Percentiles rank a stretch among this genome's conserved stretches.
These are phyloP conservation scores for Pseudogymnoascus sp. DNA, from an alignment of 2,329 filamentous ascomycete species.

Conservation along the genomic window DNA sequence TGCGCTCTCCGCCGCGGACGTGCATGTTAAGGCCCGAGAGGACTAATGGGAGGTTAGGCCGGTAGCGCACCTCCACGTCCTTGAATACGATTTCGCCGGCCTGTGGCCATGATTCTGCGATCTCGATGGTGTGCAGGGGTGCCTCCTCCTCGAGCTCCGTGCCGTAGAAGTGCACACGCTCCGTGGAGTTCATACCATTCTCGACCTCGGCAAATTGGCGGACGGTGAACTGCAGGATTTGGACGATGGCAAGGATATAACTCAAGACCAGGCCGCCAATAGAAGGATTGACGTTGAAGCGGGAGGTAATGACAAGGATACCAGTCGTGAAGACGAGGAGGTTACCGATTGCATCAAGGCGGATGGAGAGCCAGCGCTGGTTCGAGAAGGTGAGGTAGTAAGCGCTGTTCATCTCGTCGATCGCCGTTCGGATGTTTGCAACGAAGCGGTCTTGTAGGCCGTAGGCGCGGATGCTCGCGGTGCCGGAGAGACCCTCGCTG, in stretches of 20 bases:
- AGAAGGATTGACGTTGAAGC: constrained; percentile 76
- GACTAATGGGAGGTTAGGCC: constrained; percentile 63
- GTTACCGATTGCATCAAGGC: constrained; percentile 78
- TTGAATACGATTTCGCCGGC: constrained; percentile 73
- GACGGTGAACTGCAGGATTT: constrained; percentile 94
- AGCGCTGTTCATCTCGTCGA: constrained; percentile 88
- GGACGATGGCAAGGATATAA: constrained; percentile 90
- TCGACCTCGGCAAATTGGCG: constrained; percentile 91
- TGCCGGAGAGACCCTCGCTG: constrained; percentile 76
- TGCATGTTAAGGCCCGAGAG: constrained; percentile 65
- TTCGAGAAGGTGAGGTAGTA: constrained; percentile 96
- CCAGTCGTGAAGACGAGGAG: constrained; percentile 82
- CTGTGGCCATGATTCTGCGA: constrained; percentile 75
- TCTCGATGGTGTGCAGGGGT: constrained; percentile 66
- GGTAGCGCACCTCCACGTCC: constrained; percentile 73
- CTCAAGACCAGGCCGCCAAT: constrained; percentile 83
- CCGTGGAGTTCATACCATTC: constrained; percentile 96
- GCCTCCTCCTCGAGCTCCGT: constrained; percentile 83
- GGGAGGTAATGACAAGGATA: constrained; percentile 84
- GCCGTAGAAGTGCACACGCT: constrained; percentile 86
- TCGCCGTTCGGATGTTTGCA: constrained; percentile 57
- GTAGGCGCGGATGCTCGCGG: constrained; percentile 82
- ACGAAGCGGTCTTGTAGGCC: constrained; percentile 72
- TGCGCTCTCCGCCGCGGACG: constrained; percentile 66
- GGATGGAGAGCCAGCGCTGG: constrained; percentile 83